Evolutionary conservation across 2,329 filamentous ascomycete species (phyloP), one percentile per base, ranked within the genome.

Genomic region (Xylariaceae sp.): DNA sequence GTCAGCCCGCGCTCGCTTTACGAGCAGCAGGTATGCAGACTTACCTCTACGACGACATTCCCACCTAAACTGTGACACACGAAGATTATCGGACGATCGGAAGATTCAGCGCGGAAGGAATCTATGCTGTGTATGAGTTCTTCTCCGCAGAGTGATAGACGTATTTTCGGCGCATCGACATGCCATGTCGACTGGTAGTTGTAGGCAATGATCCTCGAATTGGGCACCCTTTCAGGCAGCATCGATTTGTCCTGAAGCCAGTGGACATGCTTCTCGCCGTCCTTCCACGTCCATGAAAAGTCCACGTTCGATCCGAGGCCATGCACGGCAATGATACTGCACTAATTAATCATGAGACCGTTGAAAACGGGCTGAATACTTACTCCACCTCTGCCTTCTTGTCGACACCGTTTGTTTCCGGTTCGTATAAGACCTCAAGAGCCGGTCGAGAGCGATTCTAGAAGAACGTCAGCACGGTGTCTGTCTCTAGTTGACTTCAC

Each of bases 171-270:
- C 7, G 60, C 58, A 3, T 59, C 17, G 2, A 18, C 3, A 18
- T 57, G 54, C 62, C 60, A 64, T 23, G 15, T 57, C 4, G 56
- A 59, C 10, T 61, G 45, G 34, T 58, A 64, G 23, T 44, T 58
- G 10, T 61, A 64, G n/a, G 35, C 23, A 18, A 64, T 59, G 13
- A 62, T 61, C 34, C 58, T 54, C 0, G 62, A 53, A n/a, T 62
- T 45, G 1, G 57, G 63, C 4, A 64, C 10, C 11, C 50, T 8
- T 18, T 7, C 3, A 1, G 62, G 63, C 47, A 64, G 63, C 63
- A 65, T 65, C 2, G 59, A 34, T 2, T 34, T 4, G 18, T 65
- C 59, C 42, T 54, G 58, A 3, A 63, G 57, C 63, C 61, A 65
- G 45, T 63, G 50, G 17, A 58, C 59, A 6, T 17, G 45, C 7